Conservation (phyloP, 768 basidiomycete genomes). For the Tulasnella sp. region DNA sequence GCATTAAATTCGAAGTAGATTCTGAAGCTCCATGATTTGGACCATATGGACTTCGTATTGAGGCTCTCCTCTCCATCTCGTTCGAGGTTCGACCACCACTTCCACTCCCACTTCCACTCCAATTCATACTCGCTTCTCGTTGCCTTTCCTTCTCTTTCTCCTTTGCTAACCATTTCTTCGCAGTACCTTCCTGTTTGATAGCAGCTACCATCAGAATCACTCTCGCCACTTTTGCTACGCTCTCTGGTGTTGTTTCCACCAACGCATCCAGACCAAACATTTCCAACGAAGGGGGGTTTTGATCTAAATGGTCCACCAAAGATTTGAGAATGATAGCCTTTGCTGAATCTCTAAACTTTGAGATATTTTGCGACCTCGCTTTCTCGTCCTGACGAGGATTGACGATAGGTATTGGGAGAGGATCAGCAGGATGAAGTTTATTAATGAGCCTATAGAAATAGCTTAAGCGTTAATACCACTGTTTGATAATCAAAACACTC, state of each 20-base stretch:
- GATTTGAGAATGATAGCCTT: constrained; percentile 46
- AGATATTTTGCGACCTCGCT: constrained; percentile 53
- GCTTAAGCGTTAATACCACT: neutral
- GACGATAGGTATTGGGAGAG: constrained; percentile 36
- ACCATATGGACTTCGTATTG: neutral
- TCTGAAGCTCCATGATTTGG: neutral
- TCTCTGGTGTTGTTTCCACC: constrained; percentile 3
- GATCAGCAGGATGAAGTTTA: constrained; percentile 49
- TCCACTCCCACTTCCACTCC: constrained; percentile 7
- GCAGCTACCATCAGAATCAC: constrained; percentile 5
- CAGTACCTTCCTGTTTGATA: constrained; percentile 2
- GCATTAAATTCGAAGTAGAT: neutral
- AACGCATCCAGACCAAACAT: constrained; percentile 14
- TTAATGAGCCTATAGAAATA: constrained; percentile 52
- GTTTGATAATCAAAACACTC: constrained; percentile 28
- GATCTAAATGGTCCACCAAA: constrained; percentile 50
- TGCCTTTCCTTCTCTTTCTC: constrained; percentile 6
- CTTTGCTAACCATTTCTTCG: constrained; percentile 4
- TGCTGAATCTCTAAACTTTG: constrained; percentile 66
- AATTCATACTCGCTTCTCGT: neutral
- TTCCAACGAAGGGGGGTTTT: constrained; percentile 34
- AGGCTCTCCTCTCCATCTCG: no score
- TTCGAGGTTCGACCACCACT: constrained; percentile 2
- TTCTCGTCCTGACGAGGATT: constrained; percentile 56
- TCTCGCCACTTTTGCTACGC: constrained; percentile 3